Evolutionary conservation across 2,329 filamentous ascomycete genomes (phyloP), one percentile per base, ranked within the genome.

Genomic region (Fragosphaeria purpurea): DNA sequence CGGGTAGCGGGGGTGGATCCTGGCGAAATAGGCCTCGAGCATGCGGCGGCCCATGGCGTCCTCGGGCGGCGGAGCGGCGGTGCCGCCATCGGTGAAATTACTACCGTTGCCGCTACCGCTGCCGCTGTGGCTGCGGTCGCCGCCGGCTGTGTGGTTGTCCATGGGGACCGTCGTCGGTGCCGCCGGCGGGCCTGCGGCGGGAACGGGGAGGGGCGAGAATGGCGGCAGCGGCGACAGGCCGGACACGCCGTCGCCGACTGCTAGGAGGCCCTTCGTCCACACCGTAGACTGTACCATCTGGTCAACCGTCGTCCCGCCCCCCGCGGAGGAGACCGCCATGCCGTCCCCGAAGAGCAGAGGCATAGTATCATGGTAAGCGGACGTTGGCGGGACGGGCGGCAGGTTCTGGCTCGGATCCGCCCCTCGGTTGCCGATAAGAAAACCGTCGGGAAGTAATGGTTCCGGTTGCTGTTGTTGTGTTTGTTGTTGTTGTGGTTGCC

Each of bases 271-370:
- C 53, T 76, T 74, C 49, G 73, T 73, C 73, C 73, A 75, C 1
- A 75, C 71, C n/a, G 72, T 74, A 0, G 71, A 70, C 55, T 76
- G 73, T 7, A 76, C 72, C 69, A 77, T 74, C 44, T 73, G 70
- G n/a, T 72, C 70, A 9, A 77, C 62, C 1, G 32, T 38, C 6
- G 35, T 22, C 22, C 22, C 22, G 22, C 22, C 22, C 22, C 22
- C 22, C 22, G 22, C 22, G 22, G 22, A 22, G 22, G 22, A 22
- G 22, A 22, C 22, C 22, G 22, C 22, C 22, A 22, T 22, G 22
- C 22, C 22, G 22, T 22, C 22, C 22, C 22, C 22, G 22, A 22
- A 22, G 22, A 22, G 22, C 22, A 22, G 22, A 22, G 22, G 22
- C 22, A 22, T 22, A 22, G 22, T 22, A 22, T 22, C 22, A 22